Evolutionary conservation across 73 alveolate species (phyloP).

Genomic region (Blepharisma japonicum): DNA sequence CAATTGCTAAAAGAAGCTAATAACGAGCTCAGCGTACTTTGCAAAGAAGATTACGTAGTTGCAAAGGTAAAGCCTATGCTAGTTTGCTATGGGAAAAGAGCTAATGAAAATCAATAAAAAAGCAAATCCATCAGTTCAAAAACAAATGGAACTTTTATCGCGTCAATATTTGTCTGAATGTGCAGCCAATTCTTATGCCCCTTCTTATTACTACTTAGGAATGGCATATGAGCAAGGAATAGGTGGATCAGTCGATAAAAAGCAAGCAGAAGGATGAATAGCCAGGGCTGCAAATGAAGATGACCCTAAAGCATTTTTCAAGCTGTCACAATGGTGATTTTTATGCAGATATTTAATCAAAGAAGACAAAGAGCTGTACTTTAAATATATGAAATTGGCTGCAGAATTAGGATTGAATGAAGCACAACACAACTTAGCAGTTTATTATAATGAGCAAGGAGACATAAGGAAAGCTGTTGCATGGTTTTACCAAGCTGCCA

Average conservation of each 20-base stretch:
- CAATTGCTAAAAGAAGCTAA: background rate
- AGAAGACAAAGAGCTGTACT: background rate
- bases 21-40: background rate
- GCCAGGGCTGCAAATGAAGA: background rate
- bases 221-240: background rate
- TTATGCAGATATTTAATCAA: background rate
- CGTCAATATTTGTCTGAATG: background rate
- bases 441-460: background rate
- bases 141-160: background rate
- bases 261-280: background rate
- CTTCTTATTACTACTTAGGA: constrained; percentile 33
- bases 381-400: constrained; percentile 13
- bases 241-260: background rate
- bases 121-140: background rate
- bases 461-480: constrained; percentile 16
- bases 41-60: constrained; percentile 5
- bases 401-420: constrained; percentile 26
- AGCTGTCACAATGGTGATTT: background rate
- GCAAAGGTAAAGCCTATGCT: background rate
- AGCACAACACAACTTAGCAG: constrained; percentile 29
- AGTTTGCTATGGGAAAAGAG: constrained; percentile 27
- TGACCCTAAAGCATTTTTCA: constrained; percentile 27
- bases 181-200: background rate
- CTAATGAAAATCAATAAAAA: background rate
- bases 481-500: constrained; percentile 29